Percentiles rank a stretch among this genome's conserved stretches.
These are phyloP conservation scores for Phaeoacremonium minimum DNA, from an alignment of 2,329 filamentous ascomycete genomes.

Conservation along the genomic window DNA sequence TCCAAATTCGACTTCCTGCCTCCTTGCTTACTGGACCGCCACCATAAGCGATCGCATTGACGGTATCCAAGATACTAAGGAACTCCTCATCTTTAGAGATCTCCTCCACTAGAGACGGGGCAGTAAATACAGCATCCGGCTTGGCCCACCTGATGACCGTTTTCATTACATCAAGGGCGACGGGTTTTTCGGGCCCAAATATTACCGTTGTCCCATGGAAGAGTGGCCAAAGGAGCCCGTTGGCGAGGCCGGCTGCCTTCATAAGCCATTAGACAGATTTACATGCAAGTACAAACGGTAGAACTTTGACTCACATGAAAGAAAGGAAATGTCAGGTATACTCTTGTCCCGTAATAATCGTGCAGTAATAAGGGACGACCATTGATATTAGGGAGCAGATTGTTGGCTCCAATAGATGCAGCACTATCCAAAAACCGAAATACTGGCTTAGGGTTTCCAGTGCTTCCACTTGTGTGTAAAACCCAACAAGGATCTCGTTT, in stretches of 20 bases:
- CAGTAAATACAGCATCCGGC: conserved; percentile 2
- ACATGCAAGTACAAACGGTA: too few species aligned
- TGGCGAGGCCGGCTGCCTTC: conserved; percentile 2
- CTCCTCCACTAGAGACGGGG: conserved; percentile 1
- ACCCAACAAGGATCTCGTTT: background rate
- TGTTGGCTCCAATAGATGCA: conserved; percentile 1
- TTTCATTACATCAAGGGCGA: background rate
- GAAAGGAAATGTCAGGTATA: conserved; percentile 1
- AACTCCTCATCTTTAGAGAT: conserved; percentile 1
- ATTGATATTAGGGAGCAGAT: background rate
- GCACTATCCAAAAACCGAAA: background rate
- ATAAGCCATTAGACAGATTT: too few species aligned
- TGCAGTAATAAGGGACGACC: conserved; percentile 1
- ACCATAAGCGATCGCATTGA: conserved; percentile 1
- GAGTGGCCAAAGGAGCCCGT: conserved; percentile 1
- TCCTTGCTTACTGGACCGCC: conserved; percentile 4
- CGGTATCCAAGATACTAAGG: background rate
- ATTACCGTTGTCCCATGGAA: conserved; percentile 2
- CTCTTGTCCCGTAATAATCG: conserved; percentile 1
- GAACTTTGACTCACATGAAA: conserved; percentile 1
- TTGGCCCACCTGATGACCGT: background rate
- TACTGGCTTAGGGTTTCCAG: conserved; percentile 1
- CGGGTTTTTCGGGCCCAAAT: conserved; percentile 4
- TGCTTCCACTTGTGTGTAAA: conserved; percentile 2
- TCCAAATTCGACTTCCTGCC: background rate